phyloP scores from a whole-genome alignment of 2,329 filamentous ascomycete genomes.

The Penicillium sp. region DNA sequence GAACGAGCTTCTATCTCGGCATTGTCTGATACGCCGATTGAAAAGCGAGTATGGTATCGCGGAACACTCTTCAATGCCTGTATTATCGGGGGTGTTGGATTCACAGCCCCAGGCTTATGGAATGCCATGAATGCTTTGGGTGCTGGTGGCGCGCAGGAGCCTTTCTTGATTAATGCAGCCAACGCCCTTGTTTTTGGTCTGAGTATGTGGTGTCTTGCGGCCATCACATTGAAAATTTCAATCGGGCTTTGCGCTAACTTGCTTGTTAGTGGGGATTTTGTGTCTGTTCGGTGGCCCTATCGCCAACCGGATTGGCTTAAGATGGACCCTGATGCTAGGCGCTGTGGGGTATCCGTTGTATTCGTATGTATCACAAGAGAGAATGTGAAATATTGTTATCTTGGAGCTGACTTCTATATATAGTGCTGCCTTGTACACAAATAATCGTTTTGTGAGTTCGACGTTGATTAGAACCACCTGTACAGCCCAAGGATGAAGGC shows the following conservation, averaged over 20 bases:
- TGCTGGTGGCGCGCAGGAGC: conserved; percentile 46
- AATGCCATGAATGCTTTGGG: conserved; percentile 50
- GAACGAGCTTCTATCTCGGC: conserved; percentile 10
- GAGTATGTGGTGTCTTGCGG: conserved; percentile 12
- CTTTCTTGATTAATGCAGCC: conserved; percentile 47
- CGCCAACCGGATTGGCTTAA: conserved; percentile 43
- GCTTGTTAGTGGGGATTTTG: conserved; percentile 33
- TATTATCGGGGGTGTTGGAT: conserved; percentile 47
- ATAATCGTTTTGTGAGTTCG: conserved; percentile 24
- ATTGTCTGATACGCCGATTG: conserved; percentile 3
- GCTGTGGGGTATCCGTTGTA: conserved; percentile 45
- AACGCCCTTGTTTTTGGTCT: conserved; percentile 44
- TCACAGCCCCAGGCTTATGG: conserved; percentile 43
- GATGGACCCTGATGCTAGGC: conserved; percentile 37
- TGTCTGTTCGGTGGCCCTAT: conserved; percentile 44
- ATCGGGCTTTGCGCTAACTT: not conserved
- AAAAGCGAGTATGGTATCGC: conserved; percentile 39
- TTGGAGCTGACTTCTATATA: not conserved
- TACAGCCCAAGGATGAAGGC: not conserved
- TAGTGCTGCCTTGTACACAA: conserved; percentile 41
- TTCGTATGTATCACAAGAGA: conserved; percentile 13
- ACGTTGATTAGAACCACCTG: not conserved
- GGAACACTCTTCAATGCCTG: conserved; percentile 48
- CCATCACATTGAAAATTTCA: not conserved
- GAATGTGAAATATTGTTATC: not conserved